These are phyloP conservation scores for Venustampulla echinocandica DNA, from an alignment of 495 filamentous ascomycete genomes.

Conservation along the genomic window DNA sequence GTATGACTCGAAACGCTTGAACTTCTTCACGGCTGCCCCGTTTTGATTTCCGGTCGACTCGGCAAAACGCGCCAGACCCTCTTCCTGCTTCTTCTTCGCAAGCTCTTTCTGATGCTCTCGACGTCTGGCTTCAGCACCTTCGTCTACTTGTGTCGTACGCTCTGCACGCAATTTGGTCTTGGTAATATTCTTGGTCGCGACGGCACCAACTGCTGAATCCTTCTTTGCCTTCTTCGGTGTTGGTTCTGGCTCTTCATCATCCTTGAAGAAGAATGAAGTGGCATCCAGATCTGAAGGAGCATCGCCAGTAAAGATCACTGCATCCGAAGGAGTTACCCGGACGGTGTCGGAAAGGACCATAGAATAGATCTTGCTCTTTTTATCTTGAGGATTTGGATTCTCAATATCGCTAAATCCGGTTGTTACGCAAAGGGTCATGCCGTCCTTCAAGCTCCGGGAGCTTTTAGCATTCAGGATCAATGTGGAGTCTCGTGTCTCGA, in stretches of 20 bases:
- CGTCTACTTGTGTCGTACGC: constrained; percentile 72
- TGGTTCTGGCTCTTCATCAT: constrained; percentile 64
- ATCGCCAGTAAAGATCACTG: constrained; percentile 85
- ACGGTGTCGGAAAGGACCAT: constrained; percentile 89
- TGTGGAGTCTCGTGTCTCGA: constrained; percentile 77
- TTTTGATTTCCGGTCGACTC: constrained; percentile 75
- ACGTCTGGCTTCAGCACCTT: constrained; percentile 79
- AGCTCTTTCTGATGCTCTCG: constrained; percentile 92
- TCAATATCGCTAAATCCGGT: constrained; percentile 82
- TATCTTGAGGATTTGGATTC: constrained; percentile 73
- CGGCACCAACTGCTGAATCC: constrained; percentile 70
- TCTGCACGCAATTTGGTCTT: constrained; percentile 91
- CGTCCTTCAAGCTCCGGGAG: constrained; percentile 72
- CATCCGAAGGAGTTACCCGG: constrained; percentile 66
- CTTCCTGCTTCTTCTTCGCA: constrained; percentile 75
- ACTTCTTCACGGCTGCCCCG: constrained; percentile 87
- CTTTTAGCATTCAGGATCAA: constrained; percentile 81
- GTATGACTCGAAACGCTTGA: constrained; percentile 98
- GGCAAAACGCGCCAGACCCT: constrained; percentile 75
- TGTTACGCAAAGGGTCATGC: constrained; percentile 89
- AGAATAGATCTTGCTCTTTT: constrained; percentile 78
- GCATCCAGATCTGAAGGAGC: constrained; percentile 84
- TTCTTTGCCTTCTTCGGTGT: constrained; percentile 67
- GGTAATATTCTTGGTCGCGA: constrained; percentile 85
- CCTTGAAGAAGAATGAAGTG: constrained; percentile 95